A percentile compares a stretch with the other conserved stretches of the same genome.
Evolutionary conservation across 75 land plant genomes (phyloP).

Genomic region (Pinus tabuliformis): DNA sequence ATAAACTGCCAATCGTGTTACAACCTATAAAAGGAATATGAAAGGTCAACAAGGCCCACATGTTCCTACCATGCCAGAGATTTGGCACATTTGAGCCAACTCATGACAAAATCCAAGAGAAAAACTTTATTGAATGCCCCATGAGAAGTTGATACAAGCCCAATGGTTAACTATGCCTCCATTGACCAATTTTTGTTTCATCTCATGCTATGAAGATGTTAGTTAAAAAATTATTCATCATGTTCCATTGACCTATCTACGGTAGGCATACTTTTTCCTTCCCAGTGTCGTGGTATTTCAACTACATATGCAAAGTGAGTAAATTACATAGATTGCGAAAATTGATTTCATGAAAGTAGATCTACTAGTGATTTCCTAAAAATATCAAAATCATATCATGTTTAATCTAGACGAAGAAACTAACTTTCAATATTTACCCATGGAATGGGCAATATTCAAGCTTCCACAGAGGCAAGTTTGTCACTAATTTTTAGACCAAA

Average conservation of each 20-base stretch:
- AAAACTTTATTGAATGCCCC: constrained; percentile 31
- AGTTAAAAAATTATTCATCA: constrained; percentile 50
- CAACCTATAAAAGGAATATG: not conserved
- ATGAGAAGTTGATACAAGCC: constrained; percentile 57
- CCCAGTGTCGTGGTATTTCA: constrained; percentile 91
- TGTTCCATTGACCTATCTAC: constrained; percentile 94
- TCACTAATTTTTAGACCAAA: constrained; percentile 83
- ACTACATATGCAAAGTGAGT: constrained; percentile 27
- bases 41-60: not conserved
- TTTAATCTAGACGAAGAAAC: not conserved
- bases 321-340: not conserved
- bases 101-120: constrained; percentile 42
- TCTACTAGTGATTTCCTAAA: not conserved
- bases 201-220: not conserved
- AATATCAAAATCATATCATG: not conserved
- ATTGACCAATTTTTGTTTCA: constrained; percentile 49
- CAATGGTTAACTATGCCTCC: constrained; percentile 43
- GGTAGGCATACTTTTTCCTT: constrained; percentile 81
- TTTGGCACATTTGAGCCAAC: constrained; percentile 53
- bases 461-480: constrained; percentile 72
- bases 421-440: constrained; percentile 41
- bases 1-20: not conserved
- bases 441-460: constrained; percentile 78
- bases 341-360: not conserved
- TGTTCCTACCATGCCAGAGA: constrained; percentile 49